Evolutionary conservation across 129 eudicot genomes (phyloP), one percentile per base, ranked within the genome.

Genomic region (Chrysanthemum seticuspe): DNA sequence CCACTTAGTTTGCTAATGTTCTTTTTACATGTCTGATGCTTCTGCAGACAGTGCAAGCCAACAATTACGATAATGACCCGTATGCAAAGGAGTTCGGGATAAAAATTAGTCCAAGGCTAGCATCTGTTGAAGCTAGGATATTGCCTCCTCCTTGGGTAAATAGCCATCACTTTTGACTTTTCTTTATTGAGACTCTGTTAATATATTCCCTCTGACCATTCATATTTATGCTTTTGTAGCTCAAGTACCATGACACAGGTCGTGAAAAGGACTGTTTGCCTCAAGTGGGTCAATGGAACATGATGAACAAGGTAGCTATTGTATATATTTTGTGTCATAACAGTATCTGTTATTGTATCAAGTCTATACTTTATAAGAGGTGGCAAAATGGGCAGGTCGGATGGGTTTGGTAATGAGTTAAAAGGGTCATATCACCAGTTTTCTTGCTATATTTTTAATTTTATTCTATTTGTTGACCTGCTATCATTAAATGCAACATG

Each of bases 261-360:
- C 91, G 88, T 68, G 97, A 92, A 61, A 92, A 89, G 74, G 94
- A 89, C 80, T 92, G 97, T 76, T 73, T 92, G 71, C 97, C 97
- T 65, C 96, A 92, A 87, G 96, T 92, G 44, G 97, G 97, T 75
- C 97, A 92, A 79, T 92, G 97, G 97, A 92, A 92, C 53, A 92
- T 92, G 97, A 85, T 87, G 89, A 89, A 92, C 67, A 92, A 92
- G 91, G 97, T 92, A 80, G 9, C 48, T 14, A n/a, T 14, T 47
- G 61, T 73, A 21, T 60, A 10, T 34, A 47, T 45, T 29, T 10
- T 59, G 49, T 61, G 47, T 59, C 40, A 12, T 59, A 23, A 54
- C 19, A 44, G 13, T 47, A 64, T 23, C 13, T 23, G 10, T 65
- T 51, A 36, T 21, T 64, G 13, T 68, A 13, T 6, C 4, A 21